Evolutionary conservation across 2,329 filamentous ascomycete genomes (phyloP).

Genomic region (Macrophomina phaseolina): DNA sequence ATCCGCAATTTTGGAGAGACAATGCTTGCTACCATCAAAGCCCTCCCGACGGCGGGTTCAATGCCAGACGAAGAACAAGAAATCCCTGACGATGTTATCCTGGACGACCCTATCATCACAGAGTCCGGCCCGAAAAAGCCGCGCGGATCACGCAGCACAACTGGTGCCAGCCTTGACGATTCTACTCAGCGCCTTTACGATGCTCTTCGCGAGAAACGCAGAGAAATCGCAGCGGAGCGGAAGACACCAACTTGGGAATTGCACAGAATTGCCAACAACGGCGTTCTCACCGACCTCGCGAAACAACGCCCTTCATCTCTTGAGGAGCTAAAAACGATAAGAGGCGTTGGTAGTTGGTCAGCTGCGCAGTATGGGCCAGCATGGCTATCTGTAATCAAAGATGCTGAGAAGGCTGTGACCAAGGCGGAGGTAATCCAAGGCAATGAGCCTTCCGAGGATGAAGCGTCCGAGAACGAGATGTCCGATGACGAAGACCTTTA

Average conservation of each 20-base stretch:
- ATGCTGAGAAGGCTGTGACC: background rate
- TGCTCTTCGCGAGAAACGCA: slow-evolving; percentile 28
- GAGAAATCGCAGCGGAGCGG: slow-evolving; percentile 30
- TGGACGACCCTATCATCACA: slow-evolving; percentile 2
- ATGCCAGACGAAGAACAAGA: background rate
- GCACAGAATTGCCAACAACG: slow-evolving; percentile 33
- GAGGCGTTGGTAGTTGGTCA: slow-evolving; percentile 35
- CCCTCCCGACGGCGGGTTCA: background rate
- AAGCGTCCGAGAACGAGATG: background rate
- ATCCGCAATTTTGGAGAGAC: slow-evolving; percentile 24
- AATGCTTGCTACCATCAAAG: background rate
- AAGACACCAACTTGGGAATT: slow-evolving; percentile 27
- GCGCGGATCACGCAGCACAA: too few relatives aligned
- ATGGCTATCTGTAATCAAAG: slow-evolving; percentile 35
- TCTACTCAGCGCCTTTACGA: background rate
- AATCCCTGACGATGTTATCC: slow-evolving; percentile 3
- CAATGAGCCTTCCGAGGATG: background rate
- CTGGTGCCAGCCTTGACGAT: background rate
- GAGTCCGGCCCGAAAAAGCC: background rate
- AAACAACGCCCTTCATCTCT: slow-evolving; percentile 32
- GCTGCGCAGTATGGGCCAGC: slow-evolving; percentile 36
- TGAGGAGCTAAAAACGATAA: slow-evolving; percentile 33
- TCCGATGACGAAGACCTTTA: slow-evolving; percentile 4
- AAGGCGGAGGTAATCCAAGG: background rate
- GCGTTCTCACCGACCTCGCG: slow-evolving; percentile 36